Evolutionary conservation across 257 asterid genomes (phyloP), one percentile per base, ranked within the genome.

Genomic region (Fraxinus pennsylvanica): DNA sequence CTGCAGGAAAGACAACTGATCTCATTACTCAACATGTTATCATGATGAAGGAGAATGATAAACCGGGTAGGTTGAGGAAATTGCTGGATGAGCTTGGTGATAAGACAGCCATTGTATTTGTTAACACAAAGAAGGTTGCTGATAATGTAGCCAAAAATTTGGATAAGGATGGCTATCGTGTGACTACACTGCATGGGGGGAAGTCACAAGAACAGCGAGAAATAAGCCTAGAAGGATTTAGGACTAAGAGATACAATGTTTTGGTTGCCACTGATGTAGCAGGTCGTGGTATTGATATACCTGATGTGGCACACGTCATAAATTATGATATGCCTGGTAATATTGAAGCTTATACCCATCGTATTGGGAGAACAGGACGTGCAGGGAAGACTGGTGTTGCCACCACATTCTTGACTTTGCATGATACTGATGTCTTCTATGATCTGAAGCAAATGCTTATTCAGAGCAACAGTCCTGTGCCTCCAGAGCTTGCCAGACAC

Each of bases 1-100:
- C 65, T 54, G 65, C 65, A 54, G 65, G 65, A 54, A 54, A 54
- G 65, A n/a, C 65, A 17, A 54, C 25, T 54, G 65, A 54, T 15
- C 1, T 0, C 65, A 54, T 54, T 2, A 54, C 65, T 54, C 65
- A 54, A 54, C 9, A 54, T 54, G 65, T 54, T 54, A 54, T 54
- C 22, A 54, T 54, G 65, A 29, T 29, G 30, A 29, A 29, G 30
- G 30, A 29, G 30, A 29, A 29, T 29, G 30, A 29, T 29, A 29
- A 54, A 54, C 25, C 2, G 22, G 25, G 65, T 19, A 54, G 65
- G 9, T 54, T 54, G 65, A 54, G 19, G 65, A 54, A n/a, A 54
- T 54, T 54, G 65, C 65, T 54, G 3, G 65, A 54, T 54, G 25
- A 54, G 27, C 65, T 54, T 54, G 65, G 65, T 9, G 65, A 54